A percentile compares a stretch with the other conserved stretches of the same genome.
phyloP scores from a whole-genome alignment of 2,329 filamentous ascomycete species.

The Rhexocercosporidium sp. region DNA sequence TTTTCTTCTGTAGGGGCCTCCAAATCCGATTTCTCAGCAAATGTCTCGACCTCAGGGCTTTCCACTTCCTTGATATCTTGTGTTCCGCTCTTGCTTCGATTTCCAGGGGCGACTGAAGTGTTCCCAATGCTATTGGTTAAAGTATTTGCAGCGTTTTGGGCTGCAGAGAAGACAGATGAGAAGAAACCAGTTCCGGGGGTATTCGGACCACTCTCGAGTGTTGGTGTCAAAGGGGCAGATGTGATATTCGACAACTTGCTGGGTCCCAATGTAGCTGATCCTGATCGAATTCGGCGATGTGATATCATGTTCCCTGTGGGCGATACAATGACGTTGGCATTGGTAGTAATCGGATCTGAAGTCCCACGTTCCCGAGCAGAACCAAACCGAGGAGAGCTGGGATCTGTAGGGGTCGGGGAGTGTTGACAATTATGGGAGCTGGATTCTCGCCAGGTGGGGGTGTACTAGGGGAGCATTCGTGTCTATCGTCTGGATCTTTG shows the following conservation, averaged over 20 bases:
- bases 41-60: conserved; percentile 42
- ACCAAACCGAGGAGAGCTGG: conserved; percentile 38
- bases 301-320: conserved; percentile 74
- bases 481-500: conserved; percentile 37
- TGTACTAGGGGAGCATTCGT: conserved; percentile 38
- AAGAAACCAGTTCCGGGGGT: conserved; percentile 76
- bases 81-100: conserved; percentile 48
- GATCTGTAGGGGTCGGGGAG: conserved; percentile 68
- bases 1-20: conserved; percentile 54
- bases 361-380: conserved; percentile 32
- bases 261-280: conserved; percentile 58
- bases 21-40: conserved; percentile 40
- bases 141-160: conserved; percentile 85
- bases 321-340: conserved; percentile 62
- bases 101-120: conserved; percentile 59
- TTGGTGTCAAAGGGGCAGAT: conserved; percentile 75
- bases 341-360: conserved; percentile 37
- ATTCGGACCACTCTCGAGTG: conserved; percentile 66
- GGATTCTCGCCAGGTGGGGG: conserved; percentile 37
- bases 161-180: conserved; percentile 88
- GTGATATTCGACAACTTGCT: conserved; percentile 87
- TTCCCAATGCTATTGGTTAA: conserved; percentile 77
- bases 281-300: conserved; percentile 67
- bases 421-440: conserved; percentile 65
- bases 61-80: conserved; percentile 41